phyloP scores from a whole-genome alignment of 2,329 filamentous ascomycete species.

The Fonsecaea multimorphosa region DNA sequence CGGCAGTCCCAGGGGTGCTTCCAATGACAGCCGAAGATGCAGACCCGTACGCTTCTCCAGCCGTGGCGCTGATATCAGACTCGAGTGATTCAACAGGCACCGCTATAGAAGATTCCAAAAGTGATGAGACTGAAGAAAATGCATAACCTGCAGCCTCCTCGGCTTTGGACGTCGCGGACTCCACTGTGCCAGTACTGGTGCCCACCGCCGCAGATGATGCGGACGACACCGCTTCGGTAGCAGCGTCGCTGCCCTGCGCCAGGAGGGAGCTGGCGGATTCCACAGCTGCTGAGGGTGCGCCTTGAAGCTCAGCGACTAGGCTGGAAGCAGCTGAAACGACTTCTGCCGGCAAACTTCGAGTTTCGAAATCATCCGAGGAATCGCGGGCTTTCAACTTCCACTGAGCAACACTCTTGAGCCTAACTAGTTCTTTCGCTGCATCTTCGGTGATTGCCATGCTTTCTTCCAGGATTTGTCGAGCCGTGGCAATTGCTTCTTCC shows the following conservation, averaged over 20 bases:
- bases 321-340: conserved; percentile 48
- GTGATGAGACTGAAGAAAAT: conserved; percentile 27
- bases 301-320: conserved; percentile 38
- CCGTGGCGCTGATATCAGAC: conserved; percentile 42
- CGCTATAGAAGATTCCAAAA: conserved; percentile 13
- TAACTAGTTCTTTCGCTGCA: conserved; percentile 78
- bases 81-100: conserved; percentile 41
- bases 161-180: conserved; percentile 45
- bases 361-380: conserved; percentile 77
- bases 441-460: conserved; percentile 81
- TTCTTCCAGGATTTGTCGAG: conserved; percentile 72
- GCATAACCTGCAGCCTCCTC: conserved; percentile 31
- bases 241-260: conserved; percentile 43
- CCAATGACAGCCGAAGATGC: conserved; percentile 38
- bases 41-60: conserved; percentile 23
- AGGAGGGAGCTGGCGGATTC: conserved; percentile 42
- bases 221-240: conserved; percentile 28
- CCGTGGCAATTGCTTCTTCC: conserved; percentile 68
- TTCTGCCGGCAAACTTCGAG: conserved; percentile 65
- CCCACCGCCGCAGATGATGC: conserved; percentile 38
- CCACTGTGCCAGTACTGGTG: conserved; percentile 45
- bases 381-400: conserved; percentile 84
- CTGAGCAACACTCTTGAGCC: conserved; percentile 79
- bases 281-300: conserved; percentile 22
- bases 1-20: conserved; percentile 43